Conservation (phyloP, 768 basidiomycete species). For the Saitozyma podzolica region DNA sequence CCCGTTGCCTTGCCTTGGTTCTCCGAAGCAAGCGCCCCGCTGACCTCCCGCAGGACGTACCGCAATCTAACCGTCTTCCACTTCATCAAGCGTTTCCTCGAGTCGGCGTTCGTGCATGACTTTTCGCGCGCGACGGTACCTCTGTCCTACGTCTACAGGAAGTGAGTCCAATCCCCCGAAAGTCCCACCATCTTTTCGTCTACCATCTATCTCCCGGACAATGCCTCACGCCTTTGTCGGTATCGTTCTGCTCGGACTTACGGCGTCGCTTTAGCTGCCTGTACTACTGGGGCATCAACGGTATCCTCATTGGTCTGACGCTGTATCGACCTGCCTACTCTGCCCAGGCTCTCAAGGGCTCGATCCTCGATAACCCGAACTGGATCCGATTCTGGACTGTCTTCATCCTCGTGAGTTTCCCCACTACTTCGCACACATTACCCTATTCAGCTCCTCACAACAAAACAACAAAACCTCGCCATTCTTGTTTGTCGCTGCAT, state of each 20-base stretch:
- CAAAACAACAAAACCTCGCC: too few species aligned
- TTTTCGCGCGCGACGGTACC: conserved; percentile 98
- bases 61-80: conserved; percentile 73
- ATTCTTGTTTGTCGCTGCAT: too few species aligned
- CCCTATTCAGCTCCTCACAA: not conserved
- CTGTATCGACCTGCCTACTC: conserved; percentile 80
- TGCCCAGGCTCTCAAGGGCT: conserved; percentile 64
- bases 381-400: conserved; percentile 69
- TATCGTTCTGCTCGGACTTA: not conserved
- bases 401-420: conserved; percentile 69
- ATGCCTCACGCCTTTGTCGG: not conserved
- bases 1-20: too few species aligned
- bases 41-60: conserved; percentile 54
- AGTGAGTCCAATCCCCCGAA: conserved; percentile 59
- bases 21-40: not conserved
- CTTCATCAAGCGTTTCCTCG: conserved; percentile 86
- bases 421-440: not conserved
- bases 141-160: conserved; percentile 76
- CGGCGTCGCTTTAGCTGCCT: conserved; percentile 62
- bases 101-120: conserved; percentile 89
- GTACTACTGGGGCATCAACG: conserved; percentile 84
- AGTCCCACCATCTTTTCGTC: not conserved
- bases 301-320: conserved; percentile 74
- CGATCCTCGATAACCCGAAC: conserved; percentile 64
- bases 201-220: conserved; percentile 9